Evolutionary conservation across 164 flowering plant genomes (phyloP), one percentile per base, ranked within the genome.

Genomic region (Piper longum): DNA sequence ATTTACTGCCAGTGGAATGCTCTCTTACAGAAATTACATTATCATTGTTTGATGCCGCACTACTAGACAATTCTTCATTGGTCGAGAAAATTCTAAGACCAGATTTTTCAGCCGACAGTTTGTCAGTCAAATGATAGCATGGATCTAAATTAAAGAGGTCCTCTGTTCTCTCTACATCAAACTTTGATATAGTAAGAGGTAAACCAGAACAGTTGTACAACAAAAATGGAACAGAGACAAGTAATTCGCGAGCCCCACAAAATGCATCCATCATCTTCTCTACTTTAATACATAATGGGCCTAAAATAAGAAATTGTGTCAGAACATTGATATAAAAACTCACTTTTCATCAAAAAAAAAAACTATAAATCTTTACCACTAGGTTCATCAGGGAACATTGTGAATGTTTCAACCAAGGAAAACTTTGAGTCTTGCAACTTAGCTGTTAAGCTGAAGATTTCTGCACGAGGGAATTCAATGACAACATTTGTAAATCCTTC

Each of bases 221-320:
- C 66, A 90, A 69, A 77, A 79, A 88, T 16, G 96, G 95, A 65
- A 86, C 92, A 67, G 74, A 90, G 44, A 93, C 72, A 69, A 72
- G 72, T 62, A 93, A 64, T 73, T 88, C 95, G 54, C 99, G 89
- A 54, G 92, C 85, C 69, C 96, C 99, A 73, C 91, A 85, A 57
- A 74, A 73, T 36, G 87, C 83, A 81, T 88, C 95, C 93, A 93
- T 76, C 60, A 75, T 66, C 74, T 87, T 90, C 69, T 93, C 97
- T 71, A 84, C 75, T 6, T 75, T 75, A 63, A 87, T 76, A 73
- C 70, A 72, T 40, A 82, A 26, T 26, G 85, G 77, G 69, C 95
- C 99, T 93, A 67, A 17, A 74, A 65, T 6, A 67, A 70, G 41
- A 67, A 60, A 69, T 41, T 16, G 7, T n/a, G 57, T 66, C 7